Evolutionary conservation across 805 yeast species (phyloP).

Genomic region (Torulaspora gathmanii): DNA sequence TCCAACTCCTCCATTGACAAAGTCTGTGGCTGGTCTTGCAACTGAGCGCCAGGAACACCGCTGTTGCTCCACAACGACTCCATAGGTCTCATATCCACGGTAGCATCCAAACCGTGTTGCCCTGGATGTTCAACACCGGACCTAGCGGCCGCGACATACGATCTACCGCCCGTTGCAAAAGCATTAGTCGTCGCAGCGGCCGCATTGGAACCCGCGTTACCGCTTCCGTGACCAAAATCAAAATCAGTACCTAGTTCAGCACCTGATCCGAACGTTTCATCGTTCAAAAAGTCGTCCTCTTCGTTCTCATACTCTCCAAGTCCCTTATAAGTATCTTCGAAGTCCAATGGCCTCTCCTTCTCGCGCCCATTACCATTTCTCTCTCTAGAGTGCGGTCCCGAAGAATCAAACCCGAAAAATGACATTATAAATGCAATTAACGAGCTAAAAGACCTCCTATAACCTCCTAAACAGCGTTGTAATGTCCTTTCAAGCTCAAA

Average conservation of each 20-base stretch:
- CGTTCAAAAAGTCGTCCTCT: constrained; percentile 56
- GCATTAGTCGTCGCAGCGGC: constrained; percentile 38
- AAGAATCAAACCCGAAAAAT: constrained; percentile 36
- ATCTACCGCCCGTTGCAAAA: constrained; percentile 29
- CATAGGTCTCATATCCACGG: constrained; percentile 53
- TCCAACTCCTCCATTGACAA: constrained; percentile 81
- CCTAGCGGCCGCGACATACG: constrained; percentile 33
- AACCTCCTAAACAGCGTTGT: background rate
- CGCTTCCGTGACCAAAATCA: constrained; percentile 34
- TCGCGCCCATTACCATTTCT: constrained; percentile 5
- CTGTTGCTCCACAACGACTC: constrained; percentile 62
- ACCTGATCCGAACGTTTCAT: constrained; percentile 34
- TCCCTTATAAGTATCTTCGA: constrained; percentile 81
- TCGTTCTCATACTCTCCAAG: constrained; percentile 65
- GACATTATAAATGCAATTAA: constrained; percentile 23
- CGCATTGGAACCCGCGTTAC: constrained; percentile 6
- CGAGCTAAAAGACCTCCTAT: background rate
- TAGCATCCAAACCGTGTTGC: constrained; percentile 18
- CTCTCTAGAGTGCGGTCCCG: constrained; percentile 8
- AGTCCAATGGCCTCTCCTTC: constrained; percentile 47
- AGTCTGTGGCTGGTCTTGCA: constrained; percentile 31
- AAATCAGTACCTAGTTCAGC: constrained; percentile 35
- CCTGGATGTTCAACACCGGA: constrained; percentile 31
- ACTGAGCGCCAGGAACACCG: constrained; percentile 15
- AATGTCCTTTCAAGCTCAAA: background rate